Base-by-base conservation (phyloP, 2,329 filamentous ascomycete genomes). In the Aurifilum marmelostoma region DNA sequence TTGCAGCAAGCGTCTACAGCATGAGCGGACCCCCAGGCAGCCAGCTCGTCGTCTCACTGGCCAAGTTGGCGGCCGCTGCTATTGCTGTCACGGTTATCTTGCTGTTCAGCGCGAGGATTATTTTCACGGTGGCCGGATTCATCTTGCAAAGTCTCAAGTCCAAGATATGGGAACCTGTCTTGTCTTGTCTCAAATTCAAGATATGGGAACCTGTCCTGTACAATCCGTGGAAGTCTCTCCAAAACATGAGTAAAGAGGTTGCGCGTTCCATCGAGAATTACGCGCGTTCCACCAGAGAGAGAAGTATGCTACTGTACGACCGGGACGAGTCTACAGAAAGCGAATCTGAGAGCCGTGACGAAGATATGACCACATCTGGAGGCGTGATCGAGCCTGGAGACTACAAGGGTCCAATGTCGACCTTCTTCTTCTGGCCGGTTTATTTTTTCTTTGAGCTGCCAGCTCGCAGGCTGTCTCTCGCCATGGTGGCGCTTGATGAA, bases 1-100 rank as follows among this genome's bases (percentile, higher is more conserved):
- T 80, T 34, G 75, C 75, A 1, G 69, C 75, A 2, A 75, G 74
- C 39, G 69, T 79, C 3, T 78, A 77, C 68, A 78, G 78, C 58
- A 79, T 79, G 76, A 72, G 64, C 39, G 75, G 68, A 2, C 37
- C 69, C 24, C 76, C 77, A 5, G 58, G 63, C 6, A 34, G n/a
- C 5, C 43, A 58, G 1, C 63, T 75, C n/a, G 47, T 75, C 3
- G 37, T 67, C 11, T 69, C 66, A 11, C 73, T 76, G 69, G 71
- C 73, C 21, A 32, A 66, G 14, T 67, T 69, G 9, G 37, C 67
- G 1, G 29, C 39, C 29, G 64, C 59, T 24, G 63, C 67, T 2
- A 60, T 69, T 18, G 64, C 58, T 5, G 59, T 69, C 37, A 69
- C 63, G 1, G 47, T 65, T 37, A 8, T 61, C 4, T 24, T 65